phyloP scores from a whole-genome alignment of 768 basidiomycete genomes.

The Mycena chlorophos region DNA sequence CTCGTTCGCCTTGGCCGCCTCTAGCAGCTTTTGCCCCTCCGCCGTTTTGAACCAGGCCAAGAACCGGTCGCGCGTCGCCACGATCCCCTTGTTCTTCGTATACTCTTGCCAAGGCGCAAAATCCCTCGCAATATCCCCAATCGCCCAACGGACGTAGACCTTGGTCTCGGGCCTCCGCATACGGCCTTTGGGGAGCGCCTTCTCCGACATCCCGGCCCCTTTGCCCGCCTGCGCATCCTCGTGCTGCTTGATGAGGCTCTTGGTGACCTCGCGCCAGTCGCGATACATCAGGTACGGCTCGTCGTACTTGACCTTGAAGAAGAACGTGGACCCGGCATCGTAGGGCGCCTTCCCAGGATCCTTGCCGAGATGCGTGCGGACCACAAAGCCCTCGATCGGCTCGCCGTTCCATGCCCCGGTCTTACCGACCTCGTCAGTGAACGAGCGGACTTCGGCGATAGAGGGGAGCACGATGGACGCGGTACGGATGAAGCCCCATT shows the following conservation, averaged over 20 bases:
- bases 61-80: constrained; percentile 78
- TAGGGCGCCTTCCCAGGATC: constrained; percentile 62
- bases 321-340: constrained; percentile 78
- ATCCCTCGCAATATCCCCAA: constrained; percentile 67
- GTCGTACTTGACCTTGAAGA: constrained; percentile 99
- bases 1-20: constrained; percentile 31
- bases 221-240: constrained; percentile 32
- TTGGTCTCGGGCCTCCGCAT: constrained; percentile 76
- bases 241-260: constrained; percentile 52
- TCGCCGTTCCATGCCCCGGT: constrained; percentile 66
- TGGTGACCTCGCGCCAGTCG: constrained; percentile 94
- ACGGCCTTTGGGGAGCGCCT: constrained; percentile 59
- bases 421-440: constrained; percentile 66
- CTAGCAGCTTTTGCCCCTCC: constrained; percentile 40
- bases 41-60: constrained; percentile 61
- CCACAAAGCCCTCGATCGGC: constrained; percentile 76
- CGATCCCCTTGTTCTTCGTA: constrained; percentile 78
- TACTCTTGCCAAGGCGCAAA: constrained; percentile 61
- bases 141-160: constrained; percentile 83
- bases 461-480: constrained; percentile 55
- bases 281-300: constrained; percentile 99
- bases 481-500: constrained; percentile 92
- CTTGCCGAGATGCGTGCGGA: constrained; percentile 54
- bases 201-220: constrained; percentile 25
- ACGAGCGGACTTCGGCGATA: constrained; percentile 66